phyloP scores from a whole-genome alignment of 306 rosid species.

The Vachellia pachyceras region DNA sequence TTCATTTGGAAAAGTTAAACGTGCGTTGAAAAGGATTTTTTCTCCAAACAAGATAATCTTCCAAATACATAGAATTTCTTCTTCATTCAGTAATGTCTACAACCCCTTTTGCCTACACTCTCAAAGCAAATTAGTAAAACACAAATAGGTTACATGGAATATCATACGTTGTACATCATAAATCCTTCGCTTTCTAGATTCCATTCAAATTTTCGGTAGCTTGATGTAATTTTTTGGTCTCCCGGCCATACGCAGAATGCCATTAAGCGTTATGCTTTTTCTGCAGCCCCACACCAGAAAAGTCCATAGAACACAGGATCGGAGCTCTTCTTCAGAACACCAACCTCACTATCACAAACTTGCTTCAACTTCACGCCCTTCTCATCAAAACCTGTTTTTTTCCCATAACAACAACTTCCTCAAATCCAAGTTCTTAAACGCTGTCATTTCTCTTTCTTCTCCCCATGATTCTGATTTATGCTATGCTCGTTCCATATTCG shows the following conservation, averaged over 20 bases:
- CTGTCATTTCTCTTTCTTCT: conserved; percentile 16
- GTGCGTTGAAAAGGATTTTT: no score
- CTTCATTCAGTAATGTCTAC: no score
- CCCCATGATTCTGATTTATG: neutral
- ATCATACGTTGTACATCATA: no score
- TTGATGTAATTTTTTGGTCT: no score
- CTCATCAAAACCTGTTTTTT: conserved; percentile 25
- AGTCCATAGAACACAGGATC: conserved; percentile 10
- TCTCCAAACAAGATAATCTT: no score
- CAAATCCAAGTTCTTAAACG: conserved; percentile 28
- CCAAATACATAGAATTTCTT: no score
- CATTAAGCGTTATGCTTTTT: conserved; percentile 1
- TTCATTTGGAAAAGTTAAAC: no score
- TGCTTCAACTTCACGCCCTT: conserved; percentile 40
- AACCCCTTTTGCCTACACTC: no score
- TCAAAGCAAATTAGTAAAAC: no score
- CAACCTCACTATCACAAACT: neutral
- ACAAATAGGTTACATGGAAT: no score
- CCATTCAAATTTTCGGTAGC: no score
- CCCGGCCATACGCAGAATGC: neutral
- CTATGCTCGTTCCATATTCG: conserved; percentile 34
- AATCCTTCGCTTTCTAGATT: no score
- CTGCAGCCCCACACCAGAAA: conserved; percentile 21
- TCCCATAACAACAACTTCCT: conserved; percentile 13
- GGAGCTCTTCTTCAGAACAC: conserved; percentile 17